These are phyloP conservation scores for Talaromyces sp. DNA, from an alignment of 2,329 filamentous ascomycete species.

Conservation along the genomic window DNA sequence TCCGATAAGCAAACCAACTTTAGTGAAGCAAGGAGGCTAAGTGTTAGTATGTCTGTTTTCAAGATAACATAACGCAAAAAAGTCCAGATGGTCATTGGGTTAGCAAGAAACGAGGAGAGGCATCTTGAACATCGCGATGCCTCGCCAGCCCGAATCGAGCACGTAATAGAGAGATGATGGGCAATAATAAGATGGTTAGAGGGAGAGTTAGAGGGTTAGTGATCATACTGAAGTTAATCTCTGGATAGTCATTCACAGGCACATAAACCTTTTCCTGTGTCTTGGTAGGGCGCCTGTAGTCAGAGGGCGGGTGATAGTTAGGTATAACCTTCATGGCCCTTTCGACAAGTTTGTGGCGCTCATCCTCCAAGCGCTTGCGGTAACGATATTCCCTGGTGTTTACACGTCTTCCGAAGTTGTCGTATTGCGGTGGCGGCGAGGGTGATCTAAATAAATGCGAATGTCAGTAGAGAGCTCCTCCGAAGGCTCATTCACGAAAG, in stretches of 20 bases:
- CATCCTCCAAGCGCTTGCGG: constrained; percentile 94
- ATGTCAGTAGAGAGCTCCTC: constrained; percentile 15
- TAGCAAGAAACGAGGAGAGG: constrained; percentile 41
- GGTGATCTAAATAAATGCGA: constrained; percentile 63
- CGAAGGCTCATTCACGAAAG: constrained; percentile 13
- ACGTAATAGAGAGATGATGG: constrained; percentile 30
- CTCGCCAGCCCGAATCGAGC: constrained; percentile 41
- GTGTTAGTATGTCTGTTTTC: constrained; percentile 70
- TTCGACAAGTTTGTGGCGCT: constrained; percentile 97
- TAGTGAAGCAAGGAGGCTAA: constrained; percentile 66
- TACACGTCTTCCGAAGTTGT: constrained; percentile 98
- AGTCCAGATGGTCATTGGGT: constrained; percentile 27
- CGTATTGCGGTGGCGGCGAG: constrained; percentile 93
- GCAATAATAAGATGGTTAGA: constrained; percentile 51
- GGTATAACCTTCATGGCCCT: constrained; percentile 99
- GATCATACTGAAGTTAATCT: constrained; percentile 99
- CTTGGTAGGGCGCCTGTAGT: constrained; percentile 98
- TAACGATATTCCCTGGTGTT: constrained; percentile 99
- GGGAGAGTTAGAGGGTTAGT: constrained; percentile 85
- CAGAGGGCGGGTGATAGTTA: constrained; percentile 97
- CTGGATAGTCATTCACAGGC: constrained; percentile 99
- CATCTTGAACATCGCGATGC: constrained; percentile 31
- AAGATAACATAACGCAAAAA: constrained; percentile 22
- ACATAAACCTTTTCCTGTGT: constrained; percentile 99
- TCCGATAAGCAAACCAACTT: constrained; percentile 99